These are phyloP conservation scores for Blastocystis hominis DNA, from an alignment of 352 stramenopile species.

Conservation along the genomic window DNA sequence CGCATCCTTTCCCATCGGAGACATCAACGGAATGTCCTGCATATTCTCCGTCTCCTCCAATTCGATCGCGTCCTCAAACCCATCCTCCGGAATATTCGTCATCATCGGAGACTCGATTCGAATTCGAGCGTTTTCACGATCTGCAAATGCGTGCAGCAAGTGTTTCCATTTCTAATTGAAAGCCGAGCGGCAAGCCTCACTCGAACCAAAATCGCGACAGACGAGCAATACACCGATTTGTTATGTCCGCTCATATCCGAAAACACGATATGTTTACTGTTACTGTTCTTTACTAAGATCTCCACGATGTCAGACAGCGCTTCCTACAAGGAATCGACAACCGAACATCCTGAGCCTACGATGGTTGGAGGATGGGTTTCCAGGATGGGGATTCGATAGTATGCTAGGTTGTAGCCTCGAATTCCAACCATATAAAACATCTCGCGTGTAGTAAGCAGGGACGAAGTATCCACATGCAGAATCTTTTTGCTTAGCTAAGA, in stretches of 20 bases:
- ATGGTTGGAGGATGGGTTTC: slow-evolving; percentile 33
- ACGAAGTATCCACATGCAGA: slow-evolving; percentile 23
- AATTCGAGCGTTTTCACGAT: background rate
- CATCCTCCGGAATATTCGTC: background rate
- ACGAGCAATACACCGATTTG: slow-evolving; percentile 2
- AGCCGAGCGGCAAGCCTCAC: background rate
- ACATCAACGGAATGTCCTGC: background rate
- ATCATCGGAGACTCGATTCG: background rate
- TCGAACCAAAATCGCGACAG: slow-evolving; percentile 17
- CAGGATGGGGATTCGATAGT: slow-evolving; percentile 3
- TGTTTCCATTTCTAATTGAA: slow-evolving; percentile 42
- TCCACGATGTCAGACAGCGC: slow-evolving; percentile 26
- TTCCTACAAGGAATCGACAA: background rate
- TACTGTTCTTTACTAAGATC: slow-evolving; percentile 34
- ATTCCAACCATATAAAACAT: slow-evolving; percentile 43
- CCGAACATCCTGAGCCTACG: background rate
- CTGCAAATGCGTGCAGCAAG: background rate
- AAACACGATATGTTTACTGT: slow-evolving; percentile 31
- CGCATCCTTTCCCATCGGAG: background rate
- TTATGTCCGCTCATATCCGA: slow-evolving; percentile 48
- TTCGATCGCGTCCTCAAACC: background rate
- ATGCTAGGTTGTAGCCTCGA: background rate
- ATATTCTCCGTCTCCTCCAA: background rate
- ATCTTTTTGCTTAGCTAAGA: slow-evolving; percentile 11
- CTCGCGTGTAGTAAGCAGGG: slow-evolving; percentile 31